phyloP scores from a whole-genome alignment of 305 asterid species.

The Euphrasia arctica region DNA sequence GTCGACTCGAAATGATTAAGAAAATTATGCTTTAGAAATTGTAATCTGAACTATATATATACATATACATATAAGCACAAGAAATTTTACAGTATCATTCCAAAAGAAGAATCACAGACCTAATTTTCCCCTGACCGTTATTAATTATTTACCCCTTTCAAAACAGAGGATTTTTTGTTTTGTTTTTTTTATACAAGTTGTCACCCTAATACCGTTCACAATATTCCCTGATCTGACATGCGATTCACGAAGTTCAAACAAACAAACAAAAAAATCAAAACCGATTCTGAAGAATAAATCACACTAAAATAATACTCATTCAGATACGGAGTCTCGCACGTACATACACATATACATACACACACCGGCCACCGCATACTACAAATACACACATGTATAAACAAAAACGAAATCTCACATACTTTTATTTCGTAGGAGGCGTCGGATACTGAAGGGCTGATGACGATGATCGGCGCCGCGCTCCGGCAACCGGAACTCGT shows the following conservation, averaged over 20 bases:
- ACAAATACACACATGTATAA: too few species aligned
- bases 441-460: slow-evolving; percentile 40
- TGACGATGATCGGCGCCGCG: slow-evolving; percentile 35
- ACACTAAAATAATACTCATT: not conserved
- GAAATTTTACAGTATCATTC: not conserved
- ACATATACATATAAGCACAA: not conserved
- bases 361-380: not conserved
- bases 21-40: not conserved
- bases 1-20: not conserved
- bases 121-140: not conserved
- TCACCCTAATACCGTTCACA: not conserved
- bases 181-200: not conserved
- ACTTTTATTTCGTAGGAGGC: slow-evolving; percentile 57
- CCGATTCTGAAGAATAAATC: not conserved
- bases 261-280: not conserved
- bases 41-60: not conserved
- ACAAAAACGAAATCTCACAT: slow-evolving; percentile 12
- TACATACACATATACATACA: not conserved
- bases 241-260: not conserved
- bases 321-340: not conserved
- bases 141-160: not conserved
- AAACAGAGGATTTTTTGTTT: not conserved
- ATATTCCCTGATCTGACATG: not conserved
- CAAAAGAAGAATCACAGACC: not conserved
- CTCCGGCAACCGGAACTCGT: slow-evolving; percentile 76